phyloP scores from a whole-genome alignment of 306 rosid genomes.

The Vigna reflexopilosa region DNA sequence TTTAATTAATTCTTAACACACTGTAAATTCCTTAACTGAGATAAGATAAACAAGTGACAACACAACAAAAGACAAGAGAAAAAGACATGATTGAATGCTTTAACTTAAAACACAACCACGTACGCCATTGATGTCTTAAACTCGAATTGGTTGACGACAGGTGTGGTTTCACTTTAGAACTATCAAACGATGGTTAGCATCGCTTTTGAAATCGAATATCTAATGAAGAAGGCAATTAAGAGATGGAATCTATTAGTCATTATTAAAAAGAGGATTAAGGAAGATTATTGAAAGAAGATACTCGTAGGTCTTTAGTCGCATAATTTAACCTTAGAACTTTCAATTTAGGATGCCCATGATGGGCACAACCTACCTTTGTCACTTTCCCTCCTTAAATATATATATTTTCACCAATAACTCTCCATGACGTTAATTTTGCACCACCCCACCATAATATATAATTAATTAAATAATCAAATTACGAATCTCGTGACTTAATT shows the following conservation, averaged over 20 bases:
- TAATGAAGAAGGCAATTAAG: conserved; percentile 44
- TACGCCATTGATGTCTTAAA: conserved; percentile 6
- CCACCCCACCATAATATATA: conserved; percentile 12
- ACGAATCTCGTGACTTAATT: background rate
- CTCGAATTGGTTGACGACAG: conserved; percentile 36
- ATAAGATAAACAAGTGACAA: background rate
- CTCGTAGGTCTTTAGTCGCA: conserved; percentile 26
- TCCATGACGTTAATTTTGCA: conserved; percentile 34
- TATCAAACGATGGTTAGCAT: conserved; percentile 30
- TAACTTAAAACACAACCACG: background rate
- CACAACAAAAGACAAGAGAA: too few relatives aligned
- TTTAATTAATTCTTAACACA: background rate
- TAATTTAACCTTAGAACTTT: conserved; percentile 47
- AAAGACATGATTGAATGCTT: background rate
- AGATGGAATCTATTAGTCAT: conserved; percentile 42
- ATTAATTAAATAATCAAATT: background rate
- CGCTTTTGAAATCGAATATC: conserved; percentile 38
- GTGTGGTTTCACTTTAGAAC: conserved; percentile 39
- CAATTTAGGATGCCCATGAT: conserved; percentile 48
- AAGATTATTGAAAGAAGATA: conserved; percentile 33
- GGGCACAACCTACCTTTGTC: conserved; percentile 51
- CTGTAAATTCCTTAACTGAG: background rate
- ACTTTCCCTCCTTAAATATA: conserved; percentile 15
- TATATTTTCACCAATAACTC: background rate
- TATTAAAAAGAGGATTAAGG: conserved; percentile 37